These are phyloP conservation scores for Comarum palustre DNA, from an alignment of 306 rosid species.

Conservation along the genomic window DNA sequence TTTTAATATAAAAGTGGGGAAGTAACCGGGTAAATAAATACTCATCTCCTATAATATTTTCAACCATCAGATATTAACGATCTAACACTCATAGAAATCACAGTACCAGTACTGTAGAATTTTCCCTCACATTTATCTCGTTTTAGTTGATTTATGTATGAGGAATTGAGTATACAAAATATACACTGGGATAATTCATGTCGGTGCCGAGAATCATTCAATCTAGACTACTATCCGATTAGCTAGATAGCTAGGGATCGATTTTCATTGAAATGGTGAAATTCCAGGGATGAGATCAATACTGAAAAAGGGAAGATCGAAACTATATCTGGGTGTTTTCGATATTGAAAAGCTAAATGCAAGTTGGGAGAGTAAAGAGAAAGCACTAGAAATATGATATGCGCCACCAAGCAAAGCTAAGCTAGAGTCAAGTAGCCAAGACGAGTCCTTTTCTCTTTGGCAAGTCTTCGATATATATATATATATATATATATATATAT, in stretches of 20 bases:
- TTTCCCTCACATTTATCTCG: too few species aligned
- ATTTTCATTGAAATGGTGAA: background rate
- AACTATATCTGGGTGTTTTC: background rate
- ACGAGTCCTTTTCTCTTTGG: background rate
- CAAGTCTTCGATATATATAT: conserved; percentile 10
- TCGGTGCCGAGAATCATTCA: conserved; percentile 31
- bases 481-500: background rate
- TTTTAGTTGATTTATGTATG: too few species aligned
- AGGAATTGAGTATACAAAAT: too few species aligned
- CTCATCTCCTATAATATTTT: too few species aligned
- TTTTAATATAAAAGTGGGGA: too few species aligned
- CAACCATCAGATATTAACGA: too few species aligned
- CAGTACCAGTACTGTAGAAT: too few species aligned
- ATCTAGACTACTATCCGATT: background rate
- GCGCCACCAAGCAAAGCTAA: conserved; percentile 13
- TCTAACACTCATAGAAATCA: too few species aligned
- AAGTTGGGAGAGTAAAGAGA: conserved; percentile 2
- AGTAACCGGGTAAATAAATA: too few species aligned
- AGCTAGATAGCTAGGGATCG: background rate
- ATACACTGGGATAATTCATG: too few species aligned
- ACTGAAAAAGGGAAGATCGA: background rate
- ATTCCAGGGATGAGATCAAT: background rate
- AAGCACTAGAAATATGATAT: conserved; percentile 9
- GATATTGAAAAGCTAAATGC: background rate
- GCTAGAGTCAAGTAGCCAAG: conserved; percentile 13